phyloP scores from a whole-genome alignment of 2,329 filamentous ascomycete genomes.

The Fusarium sp. region DNA sequence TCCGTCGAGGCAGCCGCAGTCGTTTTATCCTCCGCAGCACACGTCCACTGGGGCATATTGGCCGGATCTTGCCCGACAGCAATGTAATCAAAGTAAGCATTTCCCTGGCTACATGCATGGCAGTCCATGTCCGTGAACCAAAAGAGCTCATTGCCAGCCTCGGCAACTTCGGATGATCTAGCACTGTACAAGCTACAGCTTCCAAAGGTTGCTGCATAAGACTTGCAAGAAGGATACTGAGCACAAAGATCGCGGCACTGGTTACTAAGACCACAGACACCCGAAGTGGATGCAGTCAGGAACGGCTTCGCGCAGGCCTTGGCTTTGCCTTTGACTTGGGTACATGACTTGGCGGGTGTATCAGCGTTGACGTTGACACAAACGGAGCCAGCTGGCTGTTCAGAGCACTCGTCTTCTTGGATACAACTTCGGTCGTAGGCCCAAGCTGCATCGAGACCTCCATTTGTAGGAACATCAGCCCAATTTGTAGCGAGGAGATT shows the following conservation, averaged over 20 bases:
- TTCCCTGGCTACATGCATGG: slow-evolving; percentile 28
- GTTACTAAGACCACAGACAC: slow-evolving; percentile 18
- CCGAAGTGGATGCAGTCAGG: slow-evolving; percentile 15
- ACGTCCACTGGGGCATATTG: slow-evolving; percentile 18
- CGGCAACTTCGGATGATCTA: slow-evolving; percentile 29
- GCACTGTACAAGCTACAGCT: slow-evolving; percentile 35
- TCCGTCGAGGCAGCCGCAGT: neutral
- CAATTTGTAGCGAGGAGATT: slow-evolving; percentile 18
- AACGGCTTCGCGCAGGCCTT: slow-evolving; percentile 40
- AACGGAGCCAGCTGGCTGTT: slow-evolving; percentile 14
- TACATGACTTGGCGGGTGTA: slow-evolving; percentile 32
- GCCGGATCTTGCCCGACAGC: slow-evolving; percentile 14
- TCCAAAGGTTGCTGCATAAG: slow-evolving; percentile 31
- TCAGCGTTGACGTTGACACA: slow-evolving; percentile 38
- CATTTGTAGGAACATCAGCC: slow-evolving; percentile 15
- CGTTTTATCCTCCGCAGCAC: slow-evolving; percentile 2
- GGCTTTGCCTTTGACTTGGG: slow-evolving; percentile 15
- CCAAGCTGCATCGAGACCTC: slow-evolving; percentile 19
- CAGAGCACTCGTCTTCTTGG: slow-evolving; percentile 17
- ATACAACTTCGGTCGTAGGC: slow-evolving; percentile 41
- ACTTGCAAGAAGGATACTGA: slow-evolving; percentile 39
- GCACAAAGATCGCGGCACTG: slow-evolving; percentile 42
- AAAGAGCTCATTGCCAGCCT: neutral
- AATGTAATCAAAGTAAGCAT: slow-evolving; percentile 39
- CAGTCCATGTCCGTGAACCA: slow-evolving; percentile 39